Evolutionary conservation across 2,329 filamentous ascomycete species (phyloP).

Genomic region (Colletotrichum simmondsii): DNA sequence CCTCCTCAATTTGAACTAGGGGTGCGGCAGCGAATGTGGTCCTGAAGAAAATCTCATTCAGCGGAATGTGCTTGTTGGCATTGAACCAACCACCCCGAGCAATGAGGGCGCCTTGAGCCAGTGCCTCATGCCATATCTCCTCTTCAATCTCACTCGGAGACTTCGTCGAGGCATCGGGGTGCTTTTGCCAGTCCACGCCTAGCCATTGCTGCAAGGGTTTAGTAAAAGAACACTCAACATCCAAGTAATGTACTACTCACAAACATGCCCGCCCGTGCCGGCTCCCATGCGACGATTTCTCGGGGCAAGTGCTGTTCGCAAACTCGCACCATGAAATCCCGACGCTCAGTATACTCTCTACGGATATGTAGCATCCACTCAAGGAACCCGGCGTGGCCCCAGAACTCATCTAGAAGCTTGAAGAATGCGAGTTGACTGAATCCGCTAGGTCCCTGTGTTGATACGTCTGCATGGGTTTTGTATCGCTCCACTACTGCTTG

Average conservation of each 20-base stretch:
- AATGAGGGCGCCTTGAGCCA: neutral
- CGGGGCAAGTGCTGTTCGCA: neutral
- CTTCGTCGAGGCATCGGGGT: neutral
- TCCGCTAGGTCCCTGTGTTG: neutral
- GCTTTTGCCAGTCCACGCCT: neutral
- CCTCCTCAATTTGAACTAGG: neutral
- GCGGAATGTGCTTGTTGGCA: neutral
- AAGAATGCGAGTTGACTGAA: neutral
- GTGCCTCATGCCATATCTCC: neutral
- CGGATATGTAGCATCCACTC: neutral
- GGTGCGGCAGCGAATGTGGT: neutral
- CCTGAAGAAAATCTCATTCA: neutral
- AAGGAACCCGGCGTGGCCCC: neutral
- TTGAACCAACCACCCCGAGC: neutral
- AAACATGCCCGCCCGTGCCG: neutral
- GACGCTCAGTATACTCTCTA: neutral
- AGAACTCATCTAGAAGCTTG: neutral
- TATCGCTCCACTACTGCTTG: neutral
- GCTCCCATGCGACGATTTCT: neutral
- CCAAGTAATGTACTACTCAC: neutral
- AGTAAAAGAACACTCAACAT: neutral
- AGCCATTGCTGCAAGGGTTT: neutral
- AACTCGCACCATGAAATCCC: neutral
- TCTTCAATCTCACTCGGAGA: neutral
- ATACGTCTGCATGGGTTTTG: neutral